Evolutionary conservation across 1,284 basidiomycete genomes (phyloP), one percentile per base, ranked within the genome.

Genomic region (Leccinum laetum): DNA sequence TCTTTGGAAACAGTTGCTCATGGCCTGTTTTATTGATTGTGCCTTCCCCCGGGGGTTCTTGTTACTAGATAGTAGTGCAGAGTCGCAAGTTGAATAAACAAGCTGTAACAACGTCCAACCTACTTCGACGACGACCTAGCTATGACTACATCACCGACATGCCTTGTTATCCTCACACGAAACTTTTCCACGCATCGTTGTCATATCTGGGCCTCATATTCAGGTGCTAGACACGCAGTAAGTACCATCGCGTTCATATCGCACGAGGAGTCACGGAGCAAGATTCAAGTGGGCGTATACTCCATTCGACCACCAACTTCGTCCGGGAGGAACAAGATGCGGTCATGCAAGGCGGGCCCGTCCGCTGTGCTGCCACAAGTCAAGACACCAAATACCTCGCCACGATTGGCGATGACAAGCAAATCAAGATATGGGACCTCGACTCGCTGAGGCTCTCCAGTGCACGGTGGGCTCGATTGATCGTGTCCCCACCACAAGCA

Each of bases 371-470:
- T 14, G 86, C 86, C 1, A 77, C 91, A 10, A 84, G 86, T 69
- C 61, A 71, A 0, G 78, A 78, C 1, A 81, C 78, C 62, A 78
- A 71, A 39, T 82, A 89, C 72, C 77, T 94, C 9, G 85, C 86
- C 6, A 91, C 89, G 2, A 80, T 84, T 0, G 89, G 86, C 11
- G 93, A 96, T 63, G 92, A 95, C 78, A 98, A 98, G 77, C 78
- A 78, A 61, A 78, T 98, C 69, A 89, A 86, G 67, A 82, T 96
- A 3, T 95, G 92, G 88, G 80, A 84, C 21, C 67, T 94, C 5
- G 83, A 84, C 3, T 79, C 79, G 2, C 71, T 92, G 65, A 79
- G 79, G 66, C 75, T 90, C 6, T 68, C 89, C 46, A 92, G 83
- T 71, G 81, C 86, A 65, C 82, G 92, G 93, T 92, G 66, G 58